Conservation (phyloP, 2,329 filamentous ascomycete species). For the Aspergillus glaucus region DNA sequence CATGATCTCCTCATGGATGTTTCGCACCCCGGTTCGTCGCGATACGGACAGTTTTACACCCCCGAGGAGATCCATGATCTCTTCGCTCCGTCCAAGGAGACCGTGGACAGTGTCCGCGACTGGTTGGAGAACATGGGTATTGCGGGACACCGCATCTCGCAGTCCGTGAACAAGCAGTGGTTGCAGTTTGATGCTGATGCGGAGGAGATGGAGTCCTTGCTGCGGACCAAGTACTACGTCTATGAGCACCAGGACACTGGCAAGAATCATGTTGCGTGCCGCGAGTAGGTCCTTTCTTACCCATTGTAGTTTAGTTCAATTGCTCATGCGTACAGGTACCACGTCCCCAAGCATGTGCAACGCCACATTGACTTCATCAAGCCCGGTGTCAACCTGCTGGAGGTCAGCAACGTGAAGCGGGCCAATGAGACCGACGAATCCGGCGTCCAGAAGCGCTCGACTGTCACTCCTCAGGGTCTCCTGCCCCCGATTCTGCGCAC, state of each 20-base stretch:
- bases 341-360: constrained; percentile 44
- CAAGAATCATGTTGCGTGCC: constrained; percentile 26
- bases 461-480: constrained; percentile 14
- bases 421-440: constrained; percentile 10
- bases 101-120: constrained; percentile 45
- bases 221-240: constrained; percentile 49
- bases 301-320: neutral
- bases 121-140: constrained; percentile 54
- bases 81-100: constrained; percentile 38
- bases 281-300: constrained; percentile 29
- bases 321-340: constrained; percentile 31
- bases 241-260: constrained; percentile 37
- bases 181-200: constrained; percentile 51
- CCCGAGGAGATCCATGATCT: constrained; percentile 38
- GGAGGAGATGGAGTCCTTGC: constrained; percentile 47
- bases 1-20: constrained; percentile 41
- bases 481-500: constrained; percentile 20
- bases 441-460: constrained; percentile 11
- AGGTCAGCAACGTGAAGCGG: constrained; percentile 16
- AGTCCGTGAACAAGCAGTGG: constrained; percentile 50
- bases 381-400: constrained; percentile 35
- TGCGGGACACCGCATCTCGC: constrained; percentile 39
- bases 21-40: constrained; percentile 38
- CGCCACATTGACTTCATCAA: constrained; percentile 53
- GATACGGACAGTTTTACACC: constrained; percentile 40